Percentiles rank a stretch among this genome's conserved stretches.
phyloP scores from a whole-genome alignment of 2,329 filamentous ascomycete genomes.

The Fusarium sterilihyphosum region DNA sequence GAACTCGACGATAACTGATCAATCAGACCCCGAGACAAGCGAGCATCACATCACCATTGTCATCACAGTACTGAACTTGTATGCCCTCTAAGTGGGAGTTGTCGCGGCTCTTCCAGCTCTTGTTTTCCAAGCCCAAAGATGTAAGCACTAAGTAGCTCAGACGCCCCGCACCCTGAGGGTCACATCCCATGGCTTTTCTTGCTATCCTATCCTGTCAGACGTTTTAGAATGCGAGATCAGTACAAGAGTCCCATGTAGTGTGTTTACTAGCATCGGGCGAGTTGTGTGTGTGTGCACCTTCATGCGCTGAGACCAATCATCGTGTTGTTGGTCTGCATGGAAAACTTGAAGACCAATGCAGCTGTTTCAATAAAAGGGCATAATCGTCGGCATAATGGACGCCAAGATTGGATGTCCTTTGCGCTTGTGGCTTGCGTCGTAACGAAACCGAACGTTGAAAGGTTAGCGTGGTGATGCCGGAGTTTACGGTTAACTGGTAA shows the following conservation, averaged over 20 bases:
- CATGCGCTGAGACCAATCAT: not conserved
- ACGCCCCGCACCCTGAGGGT: slow-evolving; percentile 22
- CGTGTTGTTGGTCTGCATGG: not conserved
- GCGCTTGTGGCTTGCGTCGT: not conserved
- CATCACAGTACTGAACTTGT: not conserved
- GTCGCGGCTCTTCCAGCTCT: slow-evolving; percentile 13
- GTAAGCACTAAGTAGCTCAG: slow-evolving; percentile 31
- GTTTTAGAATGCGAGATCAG: slow-evolving; percentile 11
- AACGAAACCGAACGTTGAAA: not conserved
- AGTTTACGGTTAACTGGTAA: slow-evolving; percentile 9
- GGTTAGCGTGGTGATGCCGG: not conserved
- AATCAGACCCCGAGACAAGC: not conserved
- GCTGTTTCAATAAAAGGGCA: slow-evolving; percentile 12
- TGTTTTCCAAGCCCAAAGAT: not conserved
- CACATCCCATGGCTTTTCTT: slow-evolving; percentile 1
- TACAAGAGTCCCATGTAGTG: slow-evolving; percentile 15
- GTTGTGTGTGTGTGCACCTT: not conserved
- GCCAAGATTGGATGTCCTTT: not conserved
- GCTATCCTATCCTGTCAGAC: slow-evolving; percentile 14
- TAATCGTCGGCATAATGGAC: not conserved
- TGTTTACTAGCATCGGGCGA: not conserved
- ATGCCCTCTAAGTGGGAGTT: not conserved
- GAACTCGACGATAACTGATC: slow-evolving; percentile 14
- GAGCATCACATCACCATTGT: not conserved
- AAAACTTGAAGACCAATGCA: not conserved